Percentiles rank a stretch among this genome's conserved stretches.
Conservation (phyloP, 1,284 basidiomycete genomes). For the Papiliotrema fonsecae region DNA sequence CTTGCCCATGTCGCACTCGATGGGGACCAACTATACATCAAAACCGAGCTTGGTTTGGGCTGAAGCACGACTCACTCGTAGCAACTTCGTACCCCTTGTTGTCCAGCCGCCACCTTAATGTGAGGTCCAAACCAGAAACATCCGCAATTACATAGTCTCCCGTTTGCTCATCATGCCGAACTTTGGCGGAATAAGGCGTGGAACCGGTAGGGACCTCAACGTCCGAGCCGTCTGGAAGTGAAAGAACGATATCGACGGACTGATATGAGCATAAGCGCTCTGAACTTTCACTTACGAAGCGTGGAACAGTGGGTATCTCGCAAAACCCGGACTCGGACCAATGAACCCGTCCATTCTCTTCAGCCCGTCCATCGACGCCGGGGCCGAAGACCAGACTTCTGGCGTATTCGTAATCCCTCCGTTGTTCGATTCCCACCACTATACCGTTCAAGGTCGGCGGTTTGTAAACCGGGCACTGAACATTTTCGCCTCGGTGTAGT, state of each 20-base stretch:
- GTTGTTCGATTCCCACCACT: conserved; percentile 61
- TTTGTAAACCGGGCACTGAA: conserved; percentile 69
- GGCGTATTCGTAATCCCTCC: conserved; percentile 72
- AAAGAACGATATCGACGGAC: conserved; percentile 67
- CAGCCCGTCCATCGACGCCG: conserved; percentile 17
- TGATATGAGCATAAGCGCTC: conserved; percentile 5
- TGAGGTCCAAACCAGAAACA: conserved; percentile 67
- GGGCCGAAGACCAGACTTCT: conserved; percentile 59
- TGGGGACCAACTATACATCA: conserved; percentile 71
- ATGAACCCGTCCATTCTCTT: conserved; percentile 22
- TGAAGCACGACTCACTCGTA: conserved; percentile 56
- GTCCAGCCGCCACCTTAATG: conserved; percentile 71
- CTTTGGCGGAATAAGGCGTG: conserved; percentile 50
- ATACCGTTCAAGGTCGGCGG: conserved; percentile 52
- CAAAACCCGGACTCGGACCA: conserved; percentile 72
- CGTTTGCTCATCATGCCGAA: conserved; percentile 39
- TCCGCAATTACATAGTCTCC: conserved; percentile 69
- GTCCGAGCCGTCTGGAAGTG: conserved; percentile 47
- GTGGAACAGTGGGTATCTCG: conserved; percentile 61
- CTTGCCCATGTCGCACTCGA: conserved; percentile 68
- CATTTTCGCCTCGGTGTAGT: conserved; percentile 60
- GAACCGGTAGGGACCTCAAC: conserved; percentile 55
- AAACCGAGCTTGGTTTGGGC: conserved; percentile 1
- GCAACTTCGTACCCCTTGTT: conserved; percentile 80
- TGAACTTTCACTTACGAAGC: conserved; percentile 57